Conservation (phyloP, 257 asterid species). For the Solanum medicagineum region DNA sequence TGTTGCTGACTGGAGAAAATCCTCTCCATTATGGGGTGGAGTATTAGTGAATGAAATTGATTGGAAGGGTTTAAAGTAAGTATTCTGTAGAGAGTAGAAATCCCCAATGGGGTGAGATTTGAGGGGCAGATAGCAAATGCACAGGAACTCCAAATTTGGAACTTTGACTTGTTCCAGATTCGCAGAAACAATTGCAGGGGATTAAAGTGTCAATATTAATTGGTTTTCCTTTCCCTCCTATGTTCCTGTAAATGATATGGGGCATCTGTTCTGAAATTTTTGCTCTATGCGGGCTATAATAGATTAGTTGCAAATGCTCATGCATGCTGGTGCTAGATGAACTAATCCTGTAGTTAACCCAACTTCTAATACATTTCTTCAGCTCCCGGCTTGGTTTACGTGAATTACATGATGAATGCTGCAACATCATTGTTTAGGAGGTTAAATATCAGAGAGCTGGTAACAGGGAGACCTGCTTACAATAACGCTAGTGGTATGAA, state of each 20-base stretch:
- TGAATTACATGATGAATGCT: conserved; percentile 5
- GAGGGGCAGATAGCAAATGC: neutral
- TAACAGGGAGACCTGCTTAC: conserved; percentile 35
- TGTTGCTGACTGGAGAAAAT: neutral
- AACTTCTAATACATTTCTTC: neutral
- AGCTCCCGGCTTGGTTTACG: neutral
- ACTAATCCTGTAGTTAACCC: neutral
- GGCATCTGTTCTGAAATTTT: neutral
- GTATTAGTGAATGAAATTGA: neutral
- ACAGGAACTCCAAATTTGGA: neutral
- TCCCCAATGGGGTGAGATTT: neutral
- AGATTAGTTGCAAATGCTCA: neutral
- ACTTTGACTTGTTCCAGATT: neutral
- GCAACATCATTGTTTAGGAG: conserved; percentile 27
- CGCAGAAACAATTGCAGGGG: neutral
- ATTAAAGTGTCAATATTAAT: neutral
- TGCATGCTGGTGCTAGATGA: neutral
- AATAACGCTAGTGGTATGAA: conserved; percentile 43
- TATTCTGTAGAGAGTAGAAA: neutral
- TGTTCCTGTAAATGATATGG: neutral
- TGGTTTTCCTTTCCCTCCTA: neutral
- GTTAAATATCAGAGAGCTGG: conserved; percentile 47
- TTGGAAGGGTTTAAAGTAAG: neutral
- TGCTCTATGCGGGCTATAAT: neutral
- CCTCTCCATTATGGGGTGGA: neutral